phyloP scores from a whole-genome alignment of 2,329 filamentous ascomycete species.

The Colletotrichum lupini region DNA sequence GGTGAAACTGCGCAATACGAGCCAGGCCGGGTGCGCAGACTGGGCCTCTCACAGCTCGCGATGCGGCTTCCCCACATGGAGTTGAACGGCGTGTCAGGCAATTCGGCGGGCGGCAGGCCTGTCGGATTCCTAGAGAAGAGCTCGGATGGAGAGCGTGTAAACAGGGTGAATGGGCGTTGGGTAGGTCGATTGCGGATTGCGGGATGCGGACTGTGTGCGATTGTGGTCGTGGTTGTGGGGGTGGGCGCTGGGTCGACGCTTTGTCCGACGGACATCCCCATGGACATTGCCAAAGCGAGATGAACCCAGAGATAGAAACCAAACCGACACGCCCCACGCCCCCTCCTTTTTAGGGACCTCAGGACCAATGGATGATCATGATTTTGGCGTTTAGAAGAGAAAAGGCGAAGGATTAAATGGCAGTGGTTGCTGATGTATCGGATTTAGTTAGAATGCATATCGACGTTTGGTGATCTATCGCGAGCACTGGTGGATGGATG shows the following conservation, averaged over 20 bases:
- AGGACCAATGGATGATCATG: slow-evolving; percentile 1
- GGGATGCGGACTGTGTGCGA: background rate
- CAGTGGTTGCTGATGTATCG: background rate
- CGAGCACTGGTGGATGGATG: background rate
- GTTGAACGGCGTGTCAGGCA: background rate
- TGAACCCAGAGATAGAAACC: slow-evolving; percentile 33
- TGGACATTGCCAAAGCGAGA: slow-evolving; percentile 33
- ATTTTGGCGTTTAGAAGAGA: slow-evolving; percentile 1
- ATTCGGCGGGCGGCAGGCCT: slow-evolving; percentile 3
- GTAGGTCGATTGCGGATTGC: background rate
- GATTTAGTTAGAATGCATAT: background rate
- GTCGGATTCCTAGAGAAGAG: slow-evolving; percentile 5
- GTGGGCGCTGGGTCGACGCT: slow-evolving; percentile 26
- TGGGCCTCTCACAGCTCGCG: slow-evolving; percentile 18
- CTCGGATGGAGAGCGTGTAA: background rate
- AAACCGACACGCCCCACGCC: slow-evolving; percentile 25
- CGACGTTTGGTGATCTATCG: background rate
- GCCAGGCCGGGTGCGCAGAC: background rate
- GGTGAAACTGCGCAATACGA: slow-evolving; percentile 35
- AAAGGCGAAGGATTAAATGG: background rate
- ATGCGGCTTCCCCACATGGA: slow-evolving; percentile 13
- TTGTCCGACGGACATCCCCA: slow-evolving; percentile 40
- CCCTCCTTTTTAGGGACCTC: background rate
- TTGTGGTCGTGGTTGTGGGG: slow-evolving; percentile 4
- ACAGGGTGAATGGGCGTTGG: slow-evolving; percentile 19